Conservation (phyloP, 192 early-diverging fungal genomes). For the Dissophora ornata region DNA sequence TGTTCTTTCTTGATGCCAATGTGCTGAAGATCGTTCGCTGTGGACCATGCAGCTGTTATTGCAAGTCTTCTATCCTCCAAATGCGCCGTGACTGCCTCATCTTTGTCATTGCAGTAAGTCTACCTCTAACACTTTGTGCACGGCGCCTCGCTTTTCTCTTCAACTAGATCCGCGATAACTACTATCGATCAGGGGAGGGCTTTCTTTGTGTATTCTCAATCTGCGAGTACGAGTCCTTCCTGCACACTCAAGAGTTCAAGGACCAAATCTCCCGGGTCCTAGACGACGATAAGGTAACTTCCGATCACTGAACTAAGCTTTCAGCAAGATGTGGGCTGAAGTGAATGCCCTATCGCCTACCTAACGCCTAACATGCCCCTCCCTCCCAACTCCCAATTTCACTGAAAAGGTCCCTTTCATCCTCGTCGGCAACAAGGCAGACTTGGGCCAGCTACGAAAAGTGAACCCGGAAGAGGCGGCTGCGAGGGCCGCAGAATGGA, state of each 20-base stretch:
- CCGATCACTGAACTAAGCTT: no score
- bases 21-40: neutral
- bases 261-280: constrained; percentile 86
- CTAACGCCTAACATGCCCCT: no score
- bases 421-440: constrained; percentile 82
- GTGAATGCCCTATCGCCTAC: no score
- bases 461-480: constrained; percentile 67
- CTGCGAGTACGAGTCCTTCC: constrained; percentile 80
- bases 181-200: constrained; percentile 84
- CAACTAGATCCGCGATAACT: constrained; percentile 80
- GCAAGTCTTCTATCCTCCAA: no score
- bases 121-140: neutral
- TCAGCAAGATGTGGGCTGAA: no score
- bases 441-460: constrained; percentile 67
- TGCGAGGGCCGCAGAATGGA: constrained; percentile 69
- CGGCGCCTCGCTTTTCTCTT: no score
- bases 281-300: constrained; percentile 77
- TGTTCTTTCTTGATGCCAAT: no score
- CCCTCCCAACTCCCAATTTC: no score
- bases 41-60: no score
- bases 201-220: constrained; percentile 88
- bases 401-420: constrained; percentile 72
- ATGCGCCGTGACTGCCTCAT: no score
- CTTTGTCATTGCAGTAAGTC: no score
- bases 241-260: constrained; percentile 81